Percentiles rank a stretch among this genome's conserved stretches.
Evolutionary conservation across 805 yeast genomes (phyloP).

Genomic region (Yamadazyma takamatsuzukensis): DNA sequence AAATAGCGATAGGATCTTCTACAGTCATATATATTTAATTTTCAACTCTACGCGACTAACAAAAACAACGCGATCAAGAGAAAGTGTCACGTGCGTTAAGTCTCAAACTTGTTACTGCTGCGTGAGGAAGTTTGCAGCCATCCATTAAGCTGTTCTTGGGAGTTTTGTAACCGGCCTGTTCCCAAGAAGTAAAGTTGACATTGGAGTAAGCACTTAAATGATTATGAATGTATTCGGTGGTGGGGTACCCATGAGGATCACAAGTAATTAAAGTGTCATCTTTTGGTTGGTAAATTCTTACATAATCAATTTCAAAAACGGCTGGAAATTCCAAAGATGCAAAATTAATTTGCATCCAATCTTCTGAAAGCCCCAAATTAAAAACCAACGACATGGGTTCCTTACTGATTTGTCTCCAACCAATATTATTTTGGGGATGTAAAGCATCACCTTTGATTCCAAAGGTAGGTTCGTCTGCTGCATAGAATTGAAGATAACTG

Average conservation of each 20-base stretch:
- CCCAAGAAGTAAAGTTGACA: slow-evolving; percentile 34
- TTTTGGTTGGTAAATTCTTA: slow-evolving; percentile 39
- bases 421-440: slow-evolving; percentile 36
- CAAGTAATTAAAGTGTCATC: slow-evolving; percentile 28
- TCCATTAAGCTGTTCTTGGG: slow-evolving; percentile 64
- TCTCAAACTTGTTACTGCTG: no score
- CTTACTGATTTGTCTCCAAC: slow-evolving; percentile 31
- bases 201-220: slow-evolving; percentile 33
- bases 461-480: slow-evolving; percentile 24
- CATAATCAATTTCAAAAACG: slow-evolving; percentile 34
- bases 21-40: no score
- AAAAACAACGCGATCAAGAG: no score
- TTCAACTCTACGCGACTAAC: no score
- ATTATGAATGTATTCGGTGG: slow-evolving; percentile 29
- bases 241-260: slow-evolving; percentile 36
- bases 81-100: no score
- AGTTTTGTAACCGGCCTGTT: slow-evolving; percentile 39
- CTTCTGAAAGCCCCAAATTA: slow-evolving; percentile 38
- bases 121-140: slow-evolving; percentile 24
- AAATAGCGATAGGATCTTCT: no score
- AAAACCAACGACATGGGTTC: slow-evolving; percentile 38
- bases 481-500: slow-evolving; percentile 33
- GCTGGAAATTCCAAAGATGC: slow-evolving; percentile 32
- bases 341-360: slow-evolving; percentile 40
- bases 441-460: slow-evolving; percentile 29